A percentile compares a stretch with the other conserved stretches of the same genome.
These are phyloP conservation scores for Lathyrus oleraceus DNA, from an alignment of 306 rosid genomes.

Conservation along the genomic window DNA sequence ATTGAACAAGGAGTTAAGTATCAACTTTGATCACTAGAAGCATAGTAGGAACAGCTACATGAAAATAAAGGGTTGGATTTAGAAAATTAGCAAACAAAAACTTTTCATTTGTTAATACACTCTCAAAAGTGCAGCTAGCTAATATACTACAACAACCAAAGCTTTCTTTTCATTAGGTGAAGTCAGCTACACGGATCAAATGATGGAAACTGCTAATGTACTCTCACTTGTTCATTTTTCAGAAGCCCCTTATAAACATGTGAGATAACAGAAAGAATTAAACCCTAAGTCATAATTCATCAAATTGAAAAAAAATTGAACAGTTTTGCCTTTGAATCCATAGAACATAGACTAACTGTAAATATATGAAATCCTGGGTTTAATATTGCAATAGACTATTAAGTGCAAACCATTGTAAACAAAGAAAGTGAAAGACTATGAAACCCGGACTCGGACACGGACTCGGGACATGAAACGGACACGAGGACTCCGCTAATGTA, in stretches of 20 bases:
- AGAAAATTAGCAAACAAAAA: not conserved
- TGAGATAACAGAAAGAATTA: not conserved
- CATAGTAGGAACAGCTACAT: not conserved
- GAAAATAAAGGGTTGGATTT: not conserved
- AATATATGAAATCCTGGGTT: not conserved
- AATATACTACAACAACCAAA: not conserved
- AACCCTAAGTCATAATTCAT: not conserved
- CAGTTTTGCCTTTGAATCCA: not conserved
- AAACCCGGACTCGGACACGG: no score
- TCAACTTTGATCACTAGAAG: not conserved
- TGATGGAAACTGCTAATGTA: not conserved
- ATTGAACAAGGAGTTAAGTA: conserved; percentile 1
- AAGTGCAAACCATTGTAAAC: not conserved
- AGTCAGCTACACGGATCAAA: not conserved
- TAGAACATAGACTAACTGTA: not conserved
- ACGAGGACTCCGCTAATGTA: no score
- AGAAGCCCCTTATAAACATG: not conserved
- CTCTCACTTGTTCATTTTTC: not conserved
- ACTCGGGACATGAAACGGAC: no score
- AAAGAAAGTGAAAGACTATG: no score
- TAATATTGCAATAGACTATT: not conserved
- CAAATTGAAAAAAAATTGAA: not conserved
- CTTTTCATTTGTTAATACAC: not conserved
- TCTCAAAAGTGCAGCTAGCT: not conserved
- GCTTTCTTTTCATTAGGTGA: not conserved